These are phyloP conservation scores for Gryganskiella cystojenkinii DNA, from an alignment of 192 early-diverging fungal genomes.

Conservation along the genomic window DNA sequence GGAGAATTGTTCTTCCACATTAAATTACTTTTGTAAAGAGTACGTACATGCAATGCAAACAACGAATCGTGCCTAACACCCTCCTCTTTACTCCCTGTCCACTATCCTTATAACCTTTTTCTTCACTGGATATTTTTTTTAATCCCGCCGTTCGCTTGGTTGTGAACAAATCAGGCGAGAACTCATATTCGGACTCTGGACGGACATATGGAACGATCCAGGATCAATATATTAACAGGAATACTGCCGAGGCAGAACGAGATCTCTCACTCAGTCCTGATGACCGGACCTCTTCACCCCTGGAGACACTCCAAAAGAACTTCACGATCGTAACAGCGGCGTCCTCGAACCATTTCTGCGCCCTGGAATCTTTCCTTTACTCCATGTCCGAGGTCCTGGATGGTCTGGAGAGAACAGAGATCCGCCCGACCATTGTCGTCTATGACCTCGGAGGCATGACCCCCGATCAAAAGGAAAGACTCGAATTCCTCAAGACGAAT, in stretches of 20 bases:
- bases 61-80: too few relatives aligned
- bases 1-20: background rate
- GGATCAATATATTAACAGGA: constrained; percentile 21
- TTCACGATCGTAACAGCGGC: constrained; percentile 64
- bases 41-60: too few relatives aligned
- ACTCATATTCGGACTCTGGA: background rate
- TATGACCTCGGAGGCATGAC: constrained; percentile 65
- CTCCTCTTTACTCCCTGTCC: background rate
- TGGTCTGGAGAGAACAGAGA: constrained; percentile 30
- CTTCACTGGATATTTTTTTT: too few relatives aligned
- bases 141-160: too few relatives aligned
- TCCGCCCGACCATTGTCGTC: constrained; percentile 58
- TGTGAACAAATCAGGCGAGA: background rate
- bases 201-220: constrained; percentile 11
- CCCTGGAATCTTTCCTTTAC: constrained; percentile 62
- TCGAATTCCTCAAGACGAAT: constrained; percentile 55
- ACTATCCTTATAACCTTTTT: background rate
- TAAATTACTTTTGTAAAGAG: too few relatives aligned
- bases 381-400: constrained; percentile 51
- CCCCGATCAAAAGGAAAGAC: constrained; percentile 45
- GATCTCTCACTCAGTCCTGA: constrained; percentile 31
- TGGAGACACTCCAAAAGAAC: constrained; percentile 33
- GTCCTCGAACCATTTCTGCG: constrained; percentile 65
- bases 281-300: constrained; percentile 28
- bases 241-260: constrained; percentile 11